Evolutionary conservation across 306 rosid genomes (phyloP).

Genomic region (Quercus aquifolioides): DNA sequence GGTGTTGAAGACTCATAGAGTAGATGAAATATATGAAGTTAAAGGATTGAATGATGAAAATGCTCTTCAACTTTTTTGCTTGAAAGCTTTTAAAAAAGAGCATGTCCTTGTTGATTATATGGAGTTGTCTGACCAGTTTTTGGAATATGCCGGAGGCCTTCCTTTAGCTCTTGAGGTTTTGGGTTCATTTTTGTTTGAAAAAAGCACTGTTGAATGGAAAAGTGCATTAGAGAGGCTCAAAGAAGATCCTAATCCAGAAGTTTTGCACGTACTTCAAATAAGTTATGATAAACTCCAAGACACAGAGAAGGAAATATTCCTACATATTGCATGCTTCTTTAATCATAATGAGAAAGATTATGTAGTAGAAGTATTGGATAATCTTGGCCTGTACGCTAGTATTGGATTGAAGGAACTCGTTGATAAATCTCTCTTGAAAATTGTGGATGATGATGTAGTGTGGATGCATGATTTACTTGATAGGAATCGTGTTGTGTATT

Average conservation of each 20-base stretch:
- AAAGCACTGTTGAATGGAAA: neutral
- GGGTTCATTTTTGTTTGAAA: neutral
- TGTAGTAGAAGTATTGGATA: neutral
- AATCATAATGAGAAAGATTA: neutral
- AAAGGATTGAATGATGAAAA: neutral
- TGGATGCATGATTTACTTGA: neutral
- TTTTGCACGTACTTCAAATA: neutral
- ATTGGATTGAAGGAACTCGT: neutral
- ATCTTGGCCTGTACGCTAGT: neutral
- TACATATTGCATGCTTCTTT: neutral
- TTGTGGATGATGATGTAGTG: rapidly evolving
- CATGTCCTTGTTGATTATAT: no score
- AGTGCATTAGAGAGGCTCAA: neutral
- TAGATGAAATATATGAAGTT: neutral
- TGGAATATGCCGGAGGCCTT: rapidly evolving
- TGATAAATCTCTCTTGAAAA: neutral
- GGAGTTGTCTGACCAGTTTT: rapidly evolving
- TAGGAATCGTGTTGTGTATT: no score
- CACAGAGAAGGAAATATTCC: neutral
- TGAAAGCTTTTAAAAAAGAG: neutral
- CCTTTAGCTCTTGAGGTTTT: neutral
- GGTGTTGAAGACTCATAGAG: neutral
- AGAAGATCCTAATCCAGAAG: neutral
- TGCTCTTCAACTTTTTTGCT: neutral
- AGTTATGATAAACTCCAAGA: neutral